These are phyloP conservation scores for Oidium heveae DNA, from an alignment of 2,329 filamentous ascomycete species.

Conservation along the genomic window DNA sequence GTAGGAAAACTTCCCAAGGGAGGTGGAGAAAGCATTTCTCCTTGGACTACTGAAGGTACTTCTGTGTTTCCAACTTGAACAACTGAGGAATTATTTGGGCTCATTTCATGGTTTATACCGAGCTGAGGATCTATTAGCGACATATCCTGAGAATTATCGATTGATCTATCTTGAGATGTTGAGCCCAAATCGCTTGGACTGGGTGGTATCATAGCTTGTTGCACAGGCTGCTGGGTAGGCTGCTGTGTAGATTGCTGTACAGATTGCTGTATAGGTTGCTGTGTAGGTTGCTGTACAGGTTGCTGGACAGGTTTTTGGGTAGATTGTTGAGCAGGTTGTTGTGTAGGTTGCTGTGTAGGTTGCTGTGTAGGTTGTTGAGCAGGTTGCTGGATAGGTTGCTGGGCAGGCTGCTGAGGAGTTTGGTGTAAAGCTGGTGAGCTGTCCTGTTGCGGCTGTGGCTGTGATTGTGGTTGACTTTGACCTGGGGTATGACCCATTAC, in stretches of 20 bases:
- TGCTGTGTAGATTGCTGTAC: not conserved
- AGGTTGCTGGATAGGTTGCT: too few relatives aligned
- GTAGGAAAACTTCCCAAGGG: constrained; percentile 39
- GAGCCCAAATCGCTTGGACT: constrained; percentile 7
- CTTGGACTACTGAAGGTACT: constrained; percentile 6
- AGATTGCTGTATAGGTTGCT: not conserved
- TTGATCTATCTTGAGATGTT: constrained; percentile 8
- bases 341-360: too few relatives aligned
- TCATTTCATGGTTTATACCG: constrained; percentile 11
- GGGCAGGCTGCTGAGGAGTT: not conserved
- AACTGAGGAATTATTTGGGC: constrained; percentile 6
- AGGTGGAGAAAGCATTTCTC: constrained; percentile 17
- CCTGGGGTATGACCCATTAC: constrained; percentile 8
- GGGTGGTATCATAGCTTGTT: constrained; percentile 9
- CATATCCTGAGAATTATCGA: constrained; percentile 9
- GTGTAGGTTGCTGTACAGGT: too few relatives aligned
- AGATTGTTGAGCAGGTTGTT: too few relatives aligned
- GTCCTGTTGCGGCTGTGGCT: constrained; percentile 1
- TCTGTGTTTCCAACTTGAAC: not conserved
- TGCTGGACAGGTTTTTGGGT: too few relatives aligned
- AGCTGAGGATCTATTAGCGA: constrained; percentile 15
- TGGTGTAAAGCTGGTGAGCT: constrained; percentile 11
- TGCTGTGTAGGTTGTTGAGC: too few relatives aligned
- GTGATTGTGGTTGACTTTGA: constrained; percentile 2
- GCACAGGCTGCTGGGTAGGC: constrained; percentile 1